Base-by-base conservation (phyloP, 2,329 filamentous ascomycete species). In the Neobulgaria alba region DNA sequence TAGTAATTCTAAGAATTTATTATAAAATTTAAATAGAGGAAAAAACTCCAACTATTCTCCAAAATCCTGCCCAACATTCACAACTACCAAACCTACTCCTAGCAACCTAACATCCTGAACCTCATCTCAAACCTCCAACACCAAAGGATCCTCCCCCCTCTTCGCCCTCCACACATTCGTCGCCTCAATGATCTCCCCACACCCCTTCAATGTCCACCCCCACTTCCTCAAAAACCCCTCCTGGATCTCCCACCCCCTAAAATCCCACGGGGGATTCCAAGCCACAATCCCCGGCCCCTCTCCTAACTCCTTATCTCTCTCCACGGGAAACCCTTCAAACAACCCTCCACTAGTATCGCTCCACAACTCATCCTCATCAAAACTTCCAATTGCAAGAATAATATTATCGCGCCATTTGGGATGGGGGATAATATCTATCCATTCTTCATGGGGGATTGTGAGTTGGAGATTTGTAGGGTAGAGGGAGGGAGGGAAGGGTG, bases 221-320 rank as follows among this genome's bases (percentile, higher is more conserved):
- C 49, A 52, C 33, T 48, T 50, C 32, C 29, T 18, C 14, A 15
- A 32, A 42, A 50, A 50, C 9, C 47, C 45, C 21, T 45, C 42
- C 7, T 42, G 41, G 17, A 49, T 23, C 36, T 52, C 46, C 50
- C 48, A 52, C 15, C 42, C 48, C 19, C 38, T 21, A 2, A 42
- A 18, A 34, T 45, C 20, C 41, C 48, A 49, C n/a, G 50, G 50
- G 12, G 36, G 31, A 4, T 17, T 17, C 50, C 50, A 52, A n/a
- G 37, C 40, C 21, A 50, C 29, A n/a, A 52, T 15, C 5, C 50
- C 50, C 23, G 41, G 42, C 14, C 26, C 16, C 40, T 45, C 43
- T 2, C 26, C 14, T 5, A 46, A 43, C 12, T 7, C 7, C n/a
- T n/a, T n/a, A n/a, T n/a, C n/a, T n/a, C n/a, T n/a, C 12, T 26